Evolutionary conservation across 768 basidiomycete genomes (phyloP).

Genomic region (Russula sp.): DNA sequence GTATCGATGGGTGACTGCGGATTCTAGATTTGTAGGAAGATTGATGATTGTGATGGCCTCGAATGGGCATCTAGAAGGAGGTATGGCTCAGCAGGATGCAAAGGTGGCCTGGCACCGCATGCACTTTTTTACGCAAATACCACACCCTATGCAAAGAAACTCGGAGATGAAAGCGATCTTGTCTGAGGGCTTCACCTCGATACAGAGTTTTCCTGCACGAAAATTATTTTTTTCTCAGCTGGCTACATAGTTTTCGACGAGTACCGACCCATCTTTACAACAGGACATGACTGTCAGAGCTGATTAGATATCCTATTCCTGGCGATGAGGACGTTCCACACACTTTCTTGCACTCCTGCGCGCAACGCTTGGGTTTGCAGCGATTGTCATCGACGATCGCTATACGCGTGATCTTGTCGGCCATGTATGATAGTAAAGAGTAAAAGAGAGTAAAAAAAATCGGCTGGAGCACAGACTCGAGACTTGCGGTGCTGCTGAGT

Average conservation of each 20-base stretch:
- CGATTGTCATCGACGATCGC: constrained; percentile 89
- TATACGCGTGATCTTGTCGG: constrained; percentile 96
- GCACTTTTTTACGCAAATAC: constrained; percentile 99
- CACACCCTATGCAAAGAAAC: constrained; percentile 97
- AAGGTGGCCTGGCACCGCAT: constrained; percentile 27
- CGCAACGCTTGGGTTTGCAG: constrained; percentile 95
- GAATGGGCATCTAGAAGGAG: constrained; percentile 77
- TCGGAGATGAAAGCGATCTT: constrained; percentile 99
- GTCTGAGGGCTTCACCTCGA: constrained; percentile 92
- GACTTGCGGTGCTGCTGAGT: background rate
- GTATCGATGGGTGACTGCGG: constrained; percentile 96
- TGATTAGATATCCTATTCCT: constrained; percentile 14
- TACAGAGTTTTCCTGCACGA: constrained; percentile 84
- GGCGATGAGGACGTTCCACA: constrained; percentile 18
- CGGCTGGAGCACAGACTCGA: background rate
- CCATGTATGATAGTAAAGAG: constrained; percentile 40
- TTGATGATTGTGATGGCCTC: constrained; percentile 99
- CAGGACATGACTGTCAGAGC: constrained; percentile 74
- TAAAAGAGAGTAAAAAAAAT: background rate
- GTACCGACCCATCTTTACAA: constrained; percentile 88
- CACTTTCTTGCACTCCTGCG: constrained; percentile 98
- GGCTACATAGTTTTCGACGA: constrained; percentile 1
- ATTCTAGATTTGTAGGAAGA: constrained; percentile 92
- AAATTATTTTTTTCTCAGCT: background rate
- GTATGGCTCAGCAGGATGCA: background rate